A percentile compares a stretch with the other conserved stretches of the same genome.
Evolutionary conservation across 2,329 filamentous ascomycete genomes (phyloP).

Genomic region (Corynespora cassiicola): DNA sequence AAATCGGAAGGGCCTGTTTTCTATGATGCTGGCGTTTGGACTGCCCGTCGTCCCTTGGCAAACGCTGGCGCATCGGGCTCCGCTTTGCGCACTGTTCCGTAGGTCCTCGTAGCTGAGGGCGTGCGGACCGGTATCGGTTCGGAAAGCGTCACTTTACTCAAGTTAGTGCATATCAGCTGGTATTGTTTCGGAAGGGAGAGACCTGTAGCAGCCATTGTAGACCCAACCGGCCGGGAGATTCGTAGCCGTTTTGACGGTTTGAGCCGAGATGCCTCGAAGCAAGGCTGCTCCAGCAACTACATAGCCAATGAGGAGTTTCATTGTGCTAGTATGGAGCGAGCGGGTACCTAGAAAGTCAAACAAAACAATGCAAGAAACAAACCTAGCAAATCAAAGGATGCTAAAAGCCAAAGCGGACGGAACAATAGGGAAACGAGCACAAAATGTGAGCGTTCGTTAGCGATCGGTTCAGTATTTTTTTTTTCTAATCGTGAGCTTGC

Average conservation of each 20-base stretch:
- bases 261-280: conserved; percentile 7
- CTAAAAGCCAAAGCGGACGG: background rate
- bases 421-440: background rate
- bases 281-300: conserved; percentile 20
- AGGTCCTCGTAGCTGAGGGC: background rate
- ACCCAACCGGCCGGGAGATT: conserved; percentile 15
- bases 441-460: conserved; percentile 1
- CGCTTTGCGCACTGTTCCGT: conserved; percentile 10
- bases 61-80: conserved; percentile 4
- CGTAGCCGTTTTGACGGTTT: conserved; percentile 8
- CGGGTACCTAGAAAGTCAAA: too few relatives aligned
- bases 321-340: conserved; percentile 6
- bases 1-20: conserved; percentile 13
- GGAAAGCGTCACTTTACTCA: conserved; percentile 1
- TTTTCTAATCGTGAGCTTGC: conserved; percentile 1
- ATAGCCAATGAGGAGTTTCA: conserved; percentile 22
- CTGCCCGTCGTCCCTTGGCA: conserved; percentile 8
- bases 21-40: too few relatives aligned
- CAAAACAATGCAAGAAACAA: background rate
- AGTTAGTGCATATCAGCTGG: too few relatives aligned
- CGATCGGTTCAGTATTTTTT: background rate
- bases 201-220: conserved; percentile 27
- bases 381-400: too few relatives aligned
- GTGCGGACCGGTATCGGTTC: background rate
- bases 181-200: background rate